These are phyloP conservation scores for Ophiostoma populinum DNA, from an alignment of 2,329 filamentous ascomycete genomes.

Conservation along the genomic window DNA sequence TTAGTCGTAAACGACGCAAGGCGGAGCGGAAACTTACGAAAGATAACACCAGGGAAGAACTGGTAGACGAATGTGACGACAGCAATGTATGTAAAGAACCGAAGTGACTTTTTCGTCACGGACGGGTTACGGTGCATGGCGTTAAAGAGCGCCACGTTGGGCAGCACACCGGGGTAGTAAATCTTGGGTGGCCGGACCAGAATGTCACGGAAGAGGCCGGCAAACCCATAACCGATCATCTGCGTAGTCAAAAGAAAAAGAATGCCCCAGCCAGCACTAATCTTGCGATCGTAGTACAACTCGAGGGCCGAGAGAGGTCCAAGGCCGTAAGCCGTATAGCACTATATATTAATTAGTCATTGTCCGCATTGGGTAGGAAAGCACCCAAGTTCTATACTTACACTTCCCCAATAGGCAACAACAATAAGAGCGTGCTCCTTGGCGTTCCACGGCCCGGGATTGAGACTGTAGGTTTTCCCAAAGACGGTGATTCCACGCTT, in stretches of 20 bases:
- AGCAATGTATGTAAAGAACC: conserved; percentile 15
- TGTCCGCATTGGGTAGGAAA: too few relatives aligned
- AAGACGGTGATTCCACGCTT: conserved; percentile 13
- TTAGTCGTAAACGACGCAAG: background rate
- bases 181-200: conserved; percentile 17
- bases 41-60: conserved; percentile 18
- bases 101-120: conserved; percentile 15
- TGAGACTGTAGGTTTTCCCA: conserved; percentile 17
- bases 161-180: conserved; percentile 16
- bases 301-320: conserved; percentile 16
- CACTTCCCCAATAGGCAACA: conserved; percentile 17
- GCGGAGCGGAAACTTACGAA: conserved; percentile 13
- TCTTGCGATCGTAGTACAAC: conserved; percentile 15
- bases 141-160: conserved; percentile 17
- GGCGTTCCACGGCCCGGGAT: conserved; percentile 18
- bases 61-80: conserved; percentile 15
- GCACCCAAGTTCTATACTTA: conserved; percentile 3
- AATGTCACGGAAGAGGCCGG: conserved; percentile 16
- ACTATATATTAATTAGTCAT: conserved; percentile 10
- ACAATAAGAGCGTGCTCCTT: conserved; percentile 19
- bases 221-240: conserved; percentile 17
- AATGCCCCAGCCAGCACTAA: conserved; percentile 16
- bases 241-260: conserved; percentile 16
- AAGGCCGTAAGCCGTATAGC: conserved; percentile 16
- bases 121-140: conserved; percentile 17